Evolutionary conservation across 1,139 yeast species (phyloP), one percentile per base, ranked within the genome.

Genomic region (Geotrichum aggregatum): DNA sequence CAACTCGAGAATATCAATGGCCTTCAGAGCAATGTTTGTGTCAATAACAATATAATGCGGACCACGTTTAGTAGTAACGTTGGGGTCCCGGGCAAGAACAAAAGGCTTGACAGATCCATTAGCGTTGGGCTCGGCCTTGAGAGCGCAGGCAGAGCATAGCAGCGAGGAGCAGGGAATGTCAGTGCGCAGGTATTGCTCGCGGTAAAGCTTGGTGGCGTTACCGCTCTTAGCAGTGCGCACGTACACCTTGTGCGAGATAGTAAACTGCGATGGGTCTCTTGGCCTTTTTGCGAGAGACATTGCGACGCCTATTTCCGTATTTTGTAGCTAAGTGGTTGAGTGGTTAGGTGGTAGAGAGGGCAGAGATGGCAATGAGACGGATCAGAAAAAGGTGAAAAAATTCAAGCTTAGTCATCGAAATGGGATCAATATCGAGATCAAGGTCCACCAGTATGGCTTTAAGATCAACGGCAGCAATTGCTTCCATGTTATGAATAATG

Each of bases 111-210:
- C 55, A 49, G 70, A 66, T 49, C 75, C 76, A 24, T 63, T 61
- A n/a, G 75, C 75, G 59, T 71, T 70, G 4, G 72, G 72, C 24
- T 64, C 62, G 0, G 66, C 61, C 31, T 66, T 62, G 21, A 61
- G 56, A 4, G 67, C 58, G 69, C 98, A 92, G 43, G 66, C 66
- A 13, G 70, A 66, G 69, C 98, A 94, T 1, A 79, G 74, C 59
- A 74, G 75, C 2, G 96, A 87, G 47, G 84, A 81, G 69, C 98
- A 92, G 19, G 97, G 95, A 53, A 94, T 89, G 68, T 94, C 98
- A 52, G 80, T 81, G 66, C 98, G 78, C 53, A 94, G 74, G 66
- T 94, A 94, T 67, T 91, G 98, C 67, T 94, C 98, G 61, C 98
- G 79, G 21, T 89, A 96, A 38, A 94, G 78, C 67, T 92, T 92